These are phyloP conservation scores for Cordyceps tenuipes DNA, from an alignment of 2,329 filamentous ascomycete species.

Conservation along the genomic window DNA sequence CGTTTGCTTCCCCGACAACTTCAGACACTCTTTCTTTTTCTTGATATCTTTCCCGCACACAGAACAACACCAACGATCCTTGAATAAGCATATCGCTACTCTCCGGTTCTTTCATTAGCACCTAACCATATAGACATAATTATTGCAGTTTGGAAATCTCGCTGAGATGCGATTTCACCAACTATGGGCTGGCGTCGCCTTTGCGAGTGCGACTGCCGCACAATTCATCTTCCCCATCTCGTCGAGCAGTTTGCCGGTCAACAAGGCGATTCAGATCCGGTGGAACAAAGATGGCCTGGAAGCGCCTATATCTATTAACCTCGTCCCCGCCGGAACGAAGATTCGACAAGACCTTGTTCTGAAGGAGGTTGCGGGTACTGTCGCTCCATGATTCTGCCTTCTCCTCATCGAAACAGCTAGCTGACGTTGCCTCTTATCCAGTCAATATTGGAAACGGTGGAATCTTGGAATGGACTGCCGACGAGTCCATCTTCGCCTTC, in stretches of 20 bases:
- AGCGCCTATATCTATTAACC: slow-evolving; percentile 17
- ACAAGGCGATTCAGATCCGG: slow-evolving; percentile 14
- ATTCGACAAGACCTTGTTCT: slow-evolving; percentile 15
- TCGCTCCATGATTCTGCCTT: background rate
- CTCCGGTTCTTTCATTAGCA: background rate
- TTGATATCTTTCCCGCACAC: background rate
- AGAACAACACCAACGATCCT: background rate
- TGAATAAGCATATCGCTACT: background rate
- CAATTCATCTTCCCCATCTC: slow-evolving; percentile 14
- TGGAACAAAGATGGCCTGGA: slow-evolving; percentile 17
- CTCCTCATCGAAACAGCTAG: background rate
- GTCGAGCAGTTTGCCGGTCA: slow-evolving; percentile 10
- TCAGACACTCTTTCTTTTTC: background rate
- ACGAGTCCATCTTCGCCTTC: slow-evolving; percentile 16
- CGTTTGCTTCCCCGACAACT: background rate
- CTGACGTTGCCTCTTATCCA: background rate
- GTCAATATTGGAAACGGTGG: slow-evolving; percentile 18
- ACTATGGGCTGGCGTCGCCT: background rate
- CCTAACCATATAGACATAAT: background rate
- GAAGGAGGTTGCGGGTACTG: slow-evolving; percentile 17
- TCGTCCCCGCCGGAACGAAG: slow-evolving; percentile 15
- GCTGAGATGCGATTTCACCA: background rate
- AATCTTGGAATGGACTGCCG: slow-evolving; percentile 16
- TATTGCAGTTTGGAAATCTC: background rate
- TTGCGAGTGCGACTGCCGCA: slow-evolving; percentile 9